A percentile compares a stretch with the other conserved stretches of the same genome.
phyloP scores from a whole-genome alignment of 2,329 filamentous ascomycete species.

The Xylaria digitata region DNA sequence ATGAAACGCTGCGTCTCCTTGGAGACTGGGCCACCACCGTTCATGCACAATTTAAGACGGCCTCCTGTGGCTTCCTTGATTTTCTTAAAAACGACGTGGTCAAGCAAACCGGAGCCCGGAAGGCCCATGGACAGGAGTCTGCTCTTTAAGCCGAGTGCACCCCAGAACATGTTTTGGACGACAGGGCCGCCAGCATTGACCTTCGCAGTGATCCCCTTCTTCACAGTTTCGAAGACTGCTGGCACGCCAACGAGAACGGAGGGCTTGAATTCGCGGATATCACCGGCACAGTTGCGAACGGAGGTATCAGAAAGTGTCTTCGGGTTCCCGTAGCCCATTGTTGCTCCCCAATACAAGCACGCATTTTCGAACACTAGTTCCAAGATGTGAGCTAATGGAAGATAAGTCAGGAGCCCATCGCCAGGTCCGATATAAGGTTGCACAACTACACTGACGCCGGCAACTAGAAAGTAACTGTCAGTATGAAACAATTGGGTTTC shows the following conservation, averaged over 20 bases:
- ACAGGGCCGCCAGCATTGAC: slow-evolving; percentile 76
- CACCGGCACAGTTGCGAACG: slow-evolving; percentile 86
- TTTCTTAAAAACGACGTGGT: slow-evolving; percentile 88
- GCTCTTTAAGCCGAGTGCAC: slow-evolving; percentile 64
- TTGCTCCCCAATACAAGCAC: slow-evolving; percentile 84
- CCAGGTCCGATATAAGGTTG: slow-evolving; percentile 81
- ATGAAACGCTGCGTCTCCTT: slow-evolving; percentile 90
- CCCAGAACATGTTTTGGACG: slow-evolving; percentile 79
- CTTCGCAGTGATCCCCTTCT: slow-evolving; percentile 87
- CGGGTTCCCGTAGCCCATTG: slow-evolving; percentile 89
- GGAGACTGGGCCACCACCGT: slow-evolving; percentile 84
- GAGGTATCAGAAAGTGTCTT: slow-evolving; percentile 85
- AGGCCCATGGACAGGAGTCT: slow-evolving; percentile 64
- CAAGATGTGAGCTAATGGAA: slow-evolving; percentile 88
- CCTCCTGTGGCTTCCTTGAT: slow-evolving; percentile 91
- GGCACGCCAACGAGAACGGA: slow-evolving; percentile 88
- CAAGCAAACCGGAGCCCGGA: slow-evolving; percentile 75
- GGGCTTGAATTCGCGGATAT: slow-evolving; percentile 86
- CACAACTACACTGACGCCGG: slow-evolving; percentile 81
- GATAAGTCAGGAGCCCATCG: slow-evolving; percentile 83
- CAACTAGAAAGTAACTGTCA: slow-evolving; percentile 59
- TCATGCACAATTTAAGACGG: slow-evolving; percentile 82
- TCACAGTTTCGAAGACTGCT: slow-evolving; percentile 90
- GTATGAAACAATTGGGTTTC: slow-evolving; percentile 27
- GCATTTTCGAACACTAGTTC: slow-evolving; percentile 92